These are phyloP conservation scores for Setaria italica DNA, from an alignment of 202 grass and related monocot genomes.

Conservation along the genomic window DNA sequence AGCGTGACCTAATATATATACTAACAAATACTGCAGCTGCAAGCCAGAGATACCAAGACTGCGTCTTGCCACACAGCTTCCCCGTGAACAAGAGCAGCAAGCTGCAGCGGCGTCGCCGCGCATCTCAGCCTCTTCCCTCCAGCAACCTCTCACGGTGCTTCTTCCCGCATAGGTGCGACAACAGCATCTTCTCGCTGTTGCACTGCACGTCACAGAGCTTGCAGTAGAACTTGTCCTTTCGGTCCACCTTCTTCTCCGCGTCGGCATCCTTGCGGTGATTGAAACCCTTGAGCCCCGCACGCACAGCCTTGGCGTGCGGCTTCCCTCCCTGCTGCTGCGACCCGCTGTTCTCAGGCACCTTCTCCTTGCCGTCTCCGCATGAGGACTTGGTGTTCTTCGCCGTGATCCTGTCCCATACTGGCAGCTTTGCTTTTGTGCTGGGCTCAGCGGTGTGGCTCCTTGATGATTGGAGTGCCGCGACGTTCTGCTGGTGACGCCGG, in stretches of 20 bases:
- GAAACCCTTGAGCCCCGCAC: too few relatives aligned
- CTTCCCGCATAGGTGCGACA: constrained; percentile 14
- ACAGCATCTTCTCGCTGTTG: not conserved
- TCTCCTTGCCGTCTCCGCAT: not conserved
- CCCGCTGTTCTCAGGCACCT: not conserved
- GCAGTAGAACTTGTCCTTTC: not conserved
- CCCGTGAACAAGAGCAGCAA: not conserved
- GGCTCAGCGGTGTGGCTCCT: not conserved
- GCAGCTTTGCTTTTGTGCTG: not conserved
- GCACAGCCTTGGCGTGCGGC: not conserved
- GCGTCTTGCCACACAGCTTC: not conserved
- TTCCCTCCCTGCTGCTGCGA: not conserved
- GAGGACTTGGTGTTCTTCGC: not conserved
- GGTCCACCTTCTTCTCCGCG: not conserved
- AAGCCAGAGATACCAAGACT: not conserved
- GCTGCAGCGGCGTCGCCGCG: not conserved
- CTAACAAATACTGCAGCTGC: not conserved
- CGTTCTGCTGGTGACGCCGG: constrained; percentile 5
- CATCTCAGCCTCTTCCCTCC: not conserved
- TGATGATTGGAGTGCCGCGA: not conserved
- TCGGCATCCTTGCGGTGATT: not conserved
- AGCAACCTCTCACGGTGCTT: not conserved
- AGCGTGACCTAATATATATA: not conserved
- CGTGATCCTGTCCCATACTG: not conserved
- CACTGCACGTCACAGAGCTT: not conserved